Base-by-base conservation (phyloP, 1,139 yeast species). In the Barnettozyma hawaiiensis region DNA sequence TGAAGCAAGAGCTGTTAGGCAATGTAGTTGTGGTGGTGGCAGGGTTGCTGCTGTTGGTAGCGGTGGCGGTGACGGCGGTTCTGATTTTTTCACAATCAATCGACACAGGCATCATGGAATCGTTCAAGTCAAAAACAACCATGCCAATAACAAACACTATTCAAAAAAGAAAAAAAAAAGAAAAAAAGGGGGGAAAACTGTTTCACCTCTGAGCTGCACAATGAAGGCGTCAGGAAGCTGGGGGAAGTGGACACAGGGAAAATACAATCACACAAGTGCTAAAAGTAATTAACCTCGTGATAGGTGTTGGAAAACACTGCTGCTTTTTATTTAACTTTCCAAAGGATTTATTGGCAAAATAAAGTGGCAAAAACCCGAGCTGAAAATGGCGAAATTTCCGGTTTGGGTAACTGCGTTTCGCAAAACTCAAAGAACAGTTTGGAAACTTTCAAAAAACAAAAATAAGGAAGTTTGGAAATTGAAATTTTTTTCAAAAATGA, bases 171-270 rank as follows among this genome's bases (percentile, higher is more conserved):
- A 46, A 45, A 40, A n/a, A n/a, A n/a, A n/a, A n/a, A n/a, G n/a
- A n/a, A n/a, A n/a, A n/a, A n/a, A n/a, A n/a, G n/a, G n/a, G n/a
- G n/a, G n/a, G n/a, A n/a, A n/a, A n/a, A n/a, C n/a, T 45, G 24
- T 31, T 40, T 31, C 16, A 36, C 37, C 31, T 39, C 59, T 61
- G 66, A 63, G 52, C 65, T 50, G 66, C 67, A 48, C 67, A 63
- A 57, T 58, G 28, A 63, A 63, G 67, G 64, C 65, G 66, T 63
- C 67, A 62, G 64, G 51, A 31, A 39, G 31, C 22, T 24, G 23
- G 22, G 31, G 34, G 34, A 20, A 16, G 19, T 8, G 26, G 28
- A 9, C 31, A 27, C 31, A 28, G 22, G 31, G n/a, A n/a, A 21
- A 36, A 20, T 36, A 24, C 21, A 26, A 15, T 23, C 35, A 31